phyloP scores from a whole-genome alignment of 73 alveolate species.

The Symbiodinium natans region DNA sequence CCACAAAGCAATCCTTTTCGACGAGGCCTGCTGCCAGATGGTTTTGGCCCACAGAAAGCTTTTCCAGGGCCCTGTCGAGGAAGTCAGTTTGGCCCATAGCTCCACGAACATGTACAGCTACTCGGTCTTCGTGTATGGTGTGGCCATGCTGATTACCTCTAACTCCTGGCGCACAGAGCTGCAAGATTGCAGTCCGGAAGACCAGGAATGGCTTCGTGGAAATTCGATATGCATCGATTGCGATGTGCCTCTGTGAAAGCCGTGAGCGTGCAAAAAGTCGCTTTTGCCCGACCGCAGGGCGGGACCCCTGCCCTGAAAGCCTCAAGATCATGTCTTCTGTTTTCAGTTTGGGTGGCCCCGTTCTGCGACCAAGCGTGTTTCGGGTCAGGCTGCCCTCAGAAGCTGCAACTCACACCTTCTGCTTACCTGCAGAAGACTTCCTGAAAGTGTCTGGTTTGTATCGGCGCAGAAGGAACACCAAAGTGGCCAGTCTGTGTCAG shows the following conservation, averaged over 20 bases:
- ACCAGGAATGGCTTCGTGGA: neutral
- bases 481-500: no score
- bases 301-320: no score
- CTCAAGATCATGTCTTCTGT: no score
- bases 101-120: neutral
- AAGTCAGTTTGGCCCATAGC: neutral
- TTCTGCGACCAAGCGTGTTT: no score
- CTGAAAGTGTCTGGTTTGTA: no score
- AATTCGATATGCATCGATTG: neutral
- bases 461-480: no score
- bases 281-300: no score
- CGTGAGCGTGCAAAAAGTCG: neutral
- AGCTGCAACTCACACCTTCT: no score
- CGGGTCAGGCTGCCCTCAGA: no score
- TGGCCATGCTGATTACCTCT: neutral
- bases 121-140: neutral
- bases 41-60: neutral
- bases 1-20: neutral
- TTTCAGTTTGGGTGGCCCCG: no score
- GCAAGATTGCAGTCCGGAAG: neutral
- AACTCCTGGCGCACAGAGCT: neutral
- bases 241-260: neutral
- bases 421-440: no score
- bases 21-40: neutral
- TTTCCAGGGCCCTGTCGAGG: neutral